Evolutionary conservation across 2,329 filamentous ascomycete species (phyloP), one percentile per base, ranked within the genome.

Genomic region (Stagonosporopsis cucurbitacearum): DNA sequence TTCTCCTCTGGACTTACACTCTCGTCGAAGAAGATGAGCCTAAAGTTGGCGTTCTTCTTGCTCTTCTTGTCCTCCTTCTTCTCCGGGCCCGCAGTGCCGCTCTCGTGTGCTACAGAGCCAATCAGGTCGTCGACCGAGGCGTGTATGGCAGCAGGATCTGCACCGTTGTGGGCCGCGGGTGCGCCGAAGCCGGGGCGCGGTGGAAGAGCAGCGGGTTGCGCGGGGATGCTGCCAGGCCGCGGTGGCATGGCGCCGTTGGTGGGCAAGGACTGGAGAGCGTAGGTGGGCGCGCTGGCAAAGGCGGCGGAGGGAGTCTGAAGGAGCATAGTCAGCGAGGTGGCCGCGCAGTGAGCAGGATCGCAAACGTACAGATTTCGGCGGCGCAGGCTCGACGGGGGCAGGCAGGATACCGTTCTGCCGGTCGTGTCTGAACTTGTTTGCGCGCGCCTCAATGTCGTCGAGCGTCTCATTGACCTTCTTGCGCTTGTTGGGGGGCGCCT

Each of bases 1-100:
- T 88, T 91, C 82, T 96, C 93, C 79, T 97, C 93, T 1, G 92
- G 90, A 68, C 90, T 95, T 69, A 87, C 80, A 55, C 89, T 88
- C 47, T 89, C 86, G 71, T 96, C 91, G 59, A 87, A 87, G 78
- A 95, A 96, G 26, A 96, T 82, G 84, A 96, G 88, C 73, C 85
- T 80, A 65, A 79, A 81, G 37, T 73, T 72, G 62, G 74, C 68
- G 70, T 87, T 88, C 74, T 89, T 89, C 82, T 89, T 76, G 69
- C 86, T 86, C 73, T 89, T 87, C 66, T 74, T 73, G 47, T 74
- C 67, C 32, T 66, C 62, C 37, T 60, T 62, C n/a, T 59, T 53
- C 43, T 75, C 67, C n/a, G 75, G 26, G 26, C 7, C 26, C 7
- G 7, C 78, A 45, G 78, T n/a, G 75, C 78, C 46, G 78, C 79